phyloP scores from a whole-genome alignment of 768 basidiomycete genomes.

The Ramaria rubella region DNA sequence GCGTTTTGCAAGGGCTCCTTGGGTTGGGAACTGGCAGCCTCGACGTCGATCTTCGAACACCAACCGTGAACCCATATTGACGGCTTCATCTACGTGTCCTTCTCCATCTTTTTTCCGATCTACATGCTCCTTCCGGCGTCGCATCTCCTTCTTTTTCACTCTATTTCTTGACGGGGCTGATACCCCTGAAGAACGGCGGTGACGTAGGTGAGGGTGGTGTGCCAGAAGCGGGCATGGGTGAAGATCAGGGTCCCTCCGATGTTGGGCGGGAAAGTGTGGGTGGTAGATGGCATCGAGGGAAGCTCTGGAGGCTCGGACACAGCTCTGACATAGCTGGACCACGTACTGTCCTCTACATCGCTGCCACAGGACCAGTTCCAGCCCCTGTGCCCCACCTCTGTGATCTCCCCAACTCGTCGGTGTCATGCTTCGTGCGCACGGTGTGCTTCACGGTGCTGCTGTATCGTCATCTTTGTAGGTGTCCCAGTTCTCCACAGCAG shows the following conservation, averaged over 20 bases:
- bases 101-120: no score
- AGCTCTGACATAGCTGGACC: background rate
- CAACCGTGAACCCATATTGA: no score
- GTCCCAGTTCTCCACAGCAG: slow-evolving; percentile 3
- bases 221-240: no score
- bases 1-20: no score
- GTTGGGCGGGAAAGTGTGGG: background rate
- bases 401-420: background rate
- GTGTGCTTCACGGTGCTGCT: background rate
- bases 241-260: slow-evolving; percentile 33
- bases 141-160: background rate
- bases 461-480: slow-evolving; percentile 1
- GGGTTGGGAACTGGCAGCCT: no score
- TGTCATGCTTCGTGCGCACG: background rate
- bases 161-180: background rate
- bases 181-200: no score
- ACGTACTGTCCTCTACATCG: slow-evolving; percentile 1
- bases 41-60: no score
- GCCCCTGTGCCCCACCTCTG: no score
- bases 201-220: no score
- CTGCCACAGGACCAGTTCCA: slow-evolving; percentile 4
- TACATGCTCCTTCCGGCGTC: no score
- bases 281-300: background rate
- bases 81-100: no score
- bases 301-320: background rate